Evolutionary conservation across 352 stramenopile genomes (phyloP).

Genomic region (Pythium folliculosum): DNA sequence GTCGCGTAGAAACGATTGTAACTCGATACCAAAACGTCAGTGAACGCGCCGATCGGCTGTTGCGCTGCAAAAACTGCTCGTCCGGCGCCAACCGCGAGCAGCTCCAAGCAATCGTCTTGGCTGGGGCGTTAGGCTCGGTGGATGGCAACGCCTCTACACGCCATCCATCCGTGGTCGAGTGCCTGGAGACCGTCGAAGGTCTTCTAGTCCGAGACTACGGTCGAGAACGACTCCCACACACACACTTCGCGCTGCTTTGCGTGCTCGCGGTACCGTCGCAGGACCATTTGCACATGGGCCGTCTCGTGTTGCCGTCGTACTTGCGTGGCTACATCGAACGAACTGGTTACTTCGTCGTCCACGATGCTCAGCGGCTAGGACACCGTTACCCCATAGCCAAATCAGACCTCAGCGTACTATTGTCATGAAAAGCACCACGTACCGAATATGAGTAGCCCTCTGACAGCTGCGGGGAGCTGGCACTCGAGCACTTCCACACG

Average conservation of each 20-base stretch:
- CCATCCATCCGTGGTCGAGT: conserved; percentile 12
- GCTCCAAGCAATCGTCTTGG: conserved; percentile 6
- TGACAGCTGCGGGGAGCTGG: conserved; percentile 7
- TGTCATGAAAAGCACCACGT: too few relatives aligned
- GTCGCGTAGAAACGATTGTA: conserved; percentile 17
- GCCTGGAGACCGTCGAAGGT: conserved; percentile 1
- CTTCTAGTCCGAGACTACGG: not conserved
- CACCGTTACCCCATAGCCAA: too few relatives aligned
- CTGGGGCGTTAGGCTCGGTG: not conserved
- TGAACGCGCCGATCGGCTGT: conserved; percentile 1
- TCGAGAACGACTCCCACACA: conserved; percentile 11
- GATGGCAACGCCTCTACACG: not conserved
- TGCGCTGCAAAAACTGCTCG: not conserved
- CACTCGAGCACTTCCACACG: conserved; percentile 13
- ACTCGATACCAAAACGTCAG: conserved; percentile 3
- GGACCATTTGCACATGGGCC: not conserved
- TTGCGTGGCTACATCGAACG: not conserved
- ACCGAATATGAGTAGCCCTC: conserved; percentile 3
- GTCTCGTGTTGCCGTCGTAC: conserved; percentile 7
- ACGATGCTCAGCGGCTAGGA: not conserved
- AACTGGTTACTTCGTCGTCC: not conserved
- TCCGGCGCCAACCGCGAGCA: conserved; percentile 5
- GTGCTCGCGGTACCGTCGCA: not conserved
- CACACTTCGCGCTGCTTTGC: not conserved
- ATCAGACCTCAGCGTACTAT: too few relatives aligned